Percentiles rank a stretch among this genome's conserved stretches.
Conservation (phyloP, 108 stramenopile species). For the Cylindrotheca fusiformis region DNA sequence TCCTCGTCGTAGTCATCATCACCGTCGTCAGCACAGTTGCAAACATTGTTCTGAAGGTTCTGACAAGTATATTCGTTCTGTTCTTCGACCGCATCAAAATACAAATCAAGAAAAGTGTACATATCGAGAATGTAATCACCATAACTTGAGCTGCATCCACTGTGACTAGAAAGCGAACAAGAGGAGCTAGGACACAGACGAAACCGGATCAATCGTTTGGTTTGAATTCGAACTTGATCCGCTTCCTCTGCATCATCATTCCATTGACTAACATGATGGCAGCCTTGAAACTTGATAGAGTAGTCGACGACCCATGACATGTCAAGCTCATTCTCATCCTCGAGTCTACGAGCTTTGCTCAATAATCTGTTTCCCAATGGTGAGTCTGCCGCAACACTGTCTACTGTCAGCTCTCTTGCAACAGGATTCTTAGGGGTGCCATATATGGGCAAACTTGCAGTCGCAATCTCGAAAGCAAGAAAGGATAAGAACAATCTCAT, state of each 20-base stretch:
- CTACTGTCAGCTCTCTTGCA: slow-evolving; percentile 3
- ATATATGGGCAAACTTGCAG: slow-evolving; percentile 37
- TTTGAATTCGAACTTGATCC: slow-evolving; percentile 65
- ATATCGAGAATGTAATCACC: slow-evolving; percentile 88
- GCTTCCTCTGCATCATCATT: slow-evolving; percentile 57
- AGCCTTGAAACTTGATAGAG: slow-evolving; percentile 88
- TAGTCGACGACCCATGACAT: slow-evolving; percentile 70
- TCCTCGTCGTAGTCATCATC: slow-evolving; percentile 54
- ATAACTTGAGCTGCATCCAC: slow-evolving; percentile 62
- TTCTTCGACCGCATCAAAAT: slow-evolving; percentile 45
- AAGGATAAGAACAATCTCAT: slow-evolving; percentile 36
- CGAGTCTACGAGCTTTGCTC: slow-evolving; percentile 58
- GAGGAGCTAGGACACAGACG: slow-evolving; percentile 69
- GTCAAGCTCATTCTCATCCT: slow-evolving; percentile 40
- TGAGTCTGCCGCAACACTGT: slow-evolving; percentile 50
- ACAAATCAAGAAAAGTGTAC: slow-evolving; percentile 70
- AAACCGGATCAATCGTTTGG: slow-evolving; percentile 77
- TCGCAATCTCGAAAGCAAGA: slow-evolving; percentile 28
- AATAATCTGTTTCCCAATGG: slow-evolving; percentile 45
- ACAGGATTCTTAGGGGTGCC: slow-evolving; percentile 26
- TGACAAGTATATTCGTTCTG: slow-evolving; percentile 58
- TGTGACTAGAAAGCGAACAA: slow-evolving; percentile 51
- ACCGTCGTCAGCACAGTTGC: slow-evolving; percentile 47
- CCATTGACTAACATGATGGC: slow-evolving; percentile 80
- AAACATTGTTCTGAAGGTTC: slow-evolving; percentile 37